Evolutionary conservation across 768 basidiomycete species (phyloP).

Genomic region (Amanita pseudoporphyria): DNA sequence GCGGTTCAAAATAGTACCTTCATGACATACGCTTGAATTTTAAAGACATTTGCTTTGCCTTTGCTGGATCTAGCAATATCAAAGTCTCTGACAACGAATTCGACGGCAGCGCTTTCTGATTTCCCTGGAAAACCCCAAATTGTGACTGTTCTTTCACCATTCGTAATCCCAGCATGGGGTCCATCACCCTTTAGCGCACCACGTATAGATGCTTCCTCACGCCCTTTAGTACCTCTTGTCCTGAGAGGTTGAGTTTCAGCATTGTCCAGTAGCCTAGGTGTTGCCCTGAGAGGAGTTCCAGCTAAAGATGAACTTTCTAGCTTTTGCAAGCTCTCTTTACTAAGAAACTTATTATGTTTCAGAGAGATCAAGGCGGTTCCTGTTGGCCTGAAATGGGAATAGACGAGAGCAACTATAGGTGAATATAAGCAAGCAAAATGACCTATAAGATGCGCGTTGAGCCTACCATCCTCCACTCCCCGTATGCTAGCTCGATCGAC

Average conservation of each 20-base stretch:
- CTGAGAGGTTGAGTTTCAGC: slow-evolving; percentile 9
- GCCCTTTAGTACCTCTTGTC: slow-evolving; percentile 21
- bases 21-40: slow-evolving; percentile 38
- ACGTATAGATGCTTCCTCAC: slow-evolving; percentile 18
- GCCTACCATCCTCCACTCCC: slow-evolving; percentile 37
- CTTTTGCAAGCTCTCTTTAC: slow-evolving; percentile 25
- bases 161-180: slow-evolving; percentile 39
- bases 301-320: slow-evolving; percentile 37
- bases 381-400: slow-evolving; percentile 50
- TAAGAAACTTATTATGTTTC: slow-evolving; percentile 32
- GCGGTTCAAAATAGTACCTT: neutral
- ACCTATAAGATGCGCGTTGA: neutral
- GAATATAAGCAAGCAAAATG: neutral
- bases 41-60: slow-evolving; percentile 36
- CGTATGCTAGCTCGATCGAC: slow-evolving; percentile 30
- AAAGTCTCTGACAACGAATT: slow-evolving; percentile 31
- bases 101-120: slow-evolving; percentile 24
- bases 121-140: slow-evolving; percentile 54
- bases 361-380: slow-evolving; percentile 51
- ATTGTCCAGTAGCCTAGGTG: slow-evolving; percentile 15
- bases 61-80: slow-evolving; percentile 28
- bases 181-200: slow-evolving; percentile 30
- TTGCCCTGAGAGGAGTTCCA: slow-evolving; percentile 31
- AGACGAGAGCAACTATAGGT: slow-evolving; percentile 45
- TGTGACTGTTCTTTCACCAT: slow-evolving; percentile 44